Percentiles rank a stretch among this genome's conserved stretches.
Conservation (phyloP, 257 asterid genomes). For the Anisodus acutangulus region DNA sequence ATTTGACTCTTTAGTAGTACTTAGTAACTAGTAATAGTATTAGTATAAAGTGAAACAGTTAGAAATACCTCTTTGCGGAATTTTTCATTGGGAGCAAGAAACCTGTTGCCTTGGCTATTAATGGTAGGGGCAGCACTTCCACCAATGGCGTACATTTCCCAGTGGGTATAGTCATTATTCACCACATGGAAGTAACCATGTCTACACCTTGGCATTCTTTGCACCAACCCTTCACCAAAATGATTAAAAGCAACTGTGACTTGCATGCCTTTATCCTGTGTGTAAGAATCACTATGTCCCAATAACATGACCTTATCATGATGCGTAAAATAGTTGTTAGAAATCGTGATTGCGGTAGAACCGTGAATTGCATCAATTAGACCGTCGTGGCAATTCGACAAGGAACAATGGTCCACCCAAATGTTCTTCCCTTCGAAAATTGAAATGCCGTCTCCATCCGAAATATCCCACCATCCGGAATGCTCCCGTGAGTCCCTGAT, state of each 20-base stretch:
- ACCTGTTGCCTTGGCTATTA: slow-evolving; percentile 81
- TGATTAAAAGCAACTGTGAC: slow-evolving; percentile 84
- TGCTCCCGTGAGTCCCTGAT: slow-evolving; percentile 71
- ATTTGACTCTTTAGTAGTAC: not conserved
- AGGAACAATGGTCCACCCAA: slow-evolving; percentile 81
- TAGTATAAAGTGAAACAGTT: not conserved
- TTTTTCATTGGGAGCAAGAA: slow-evolving; percentile 65
- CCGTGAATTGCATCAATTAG: slow-evolving; percentile 78
- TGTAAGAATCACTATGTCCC: slow-evolving; percentile 66
- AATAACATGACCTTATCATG: slow-evolving; percentile 86
- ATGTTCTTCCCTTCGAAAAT: slow-evolving; percentile 57
- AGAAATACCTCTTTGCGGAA: slow-evolving; percentile 57
- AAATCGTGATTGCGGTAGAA: slow-evolving; percentile 73
- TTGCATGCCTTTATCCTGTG: slow-evolving; percentile 67
- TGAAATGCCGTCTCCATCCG: slow-evolving; percentile 77
- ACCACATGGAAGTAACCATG: slow-evolving; percentile 92
- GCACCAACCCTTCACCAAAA: slow-evolving; percentile 86
- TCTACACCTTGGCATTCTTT: slow-evolving; percentile 97
- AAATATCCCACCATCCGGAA: slow-evolving; percentile 60
- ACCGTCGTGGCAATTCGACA: slow-evolving; percentile 76
- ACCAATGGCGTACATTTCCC: slow-evolving; percentile 94
- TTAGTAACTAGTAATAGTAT: not conserved
- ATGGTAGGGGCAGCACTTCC: slow-evolving; percentile 91
- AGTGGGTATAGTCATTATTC: slow-evolving; percentile 83
- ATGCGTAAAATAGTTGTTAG: slow-evolving; percentile 75